Evolutionary conservation across 2,329 filamentous ascomycete genomes (phyloP).

Genomic region (Fusarium sacchari): DNA sequence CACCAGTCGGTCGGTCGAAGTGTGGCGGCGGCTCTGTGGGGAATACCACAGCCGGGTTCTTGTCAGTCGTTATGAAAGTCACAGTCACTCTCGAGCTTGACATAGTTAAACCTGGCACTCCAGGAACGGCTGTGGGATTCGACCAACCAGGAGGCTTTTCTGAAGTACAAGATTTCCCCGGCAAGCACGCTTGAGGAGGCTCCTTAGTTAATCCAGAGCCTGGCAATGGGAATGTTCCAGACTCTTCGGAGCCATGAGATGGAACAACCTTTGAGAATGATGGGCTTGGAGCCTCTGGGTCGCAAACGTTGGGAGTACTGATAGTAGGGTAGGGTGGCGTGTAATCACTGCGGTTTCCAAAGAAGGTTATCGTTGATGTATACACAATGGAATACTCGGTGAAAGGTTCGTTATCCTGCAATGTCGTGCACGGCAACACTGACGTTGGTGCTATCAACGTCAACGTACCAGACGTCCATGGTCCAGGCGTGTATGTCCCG

Average conservation of each 20-base stretch:
- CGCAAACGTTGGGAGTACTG: constrained; percentile 53
- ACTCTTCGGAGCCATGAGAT: not conserved
- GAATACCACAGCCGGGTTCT: constrained; percentile 62
- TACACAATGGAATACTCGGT: constrained; percentile 58
- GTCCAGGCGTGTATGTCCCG: constrained; percentile 14
- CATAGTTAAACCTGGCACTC: constrained; percentile 16
- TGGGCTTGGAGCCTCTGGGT: constrained; percentile 13
- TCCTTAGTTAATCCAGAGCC: constrained; percentile 19
- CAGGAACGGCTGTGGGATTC: constrained; percentile 1
- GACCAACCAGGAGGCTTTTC: constrained; percentile 5
- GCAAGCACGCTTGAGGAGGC: constrained; percentile 14
- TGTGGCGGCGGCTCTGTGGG: constrained; percentile 51
- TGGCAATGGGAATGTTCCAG: not conserved
- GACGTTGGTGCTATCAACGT: constrained; percentile 29
- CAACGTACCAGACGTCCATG: constrained; percentile 4
- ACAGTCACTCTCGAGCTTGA: constrained; percentile 45
- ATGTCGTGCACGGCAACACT: constrained; percentile 48
- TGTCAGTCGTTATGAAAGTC: constrained; percentile 63
- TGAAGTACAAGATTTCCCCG: constrained; percentile 1
- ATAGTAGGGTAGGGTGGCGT: constrained; percentile 57
- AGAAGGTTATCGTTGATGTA: constrained; percentile 62
- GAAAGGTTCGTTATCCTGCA: constrained; percentile 44
- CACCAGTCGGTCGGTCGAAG: constrained; percentile 47
- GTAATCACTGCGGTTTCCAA: constrained; percentile 57
- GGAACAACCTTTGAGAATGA: not conserved